phyloP scores from a whole-genome alignment of 306 rosid genomes.

The Prunus mume region DNA sequence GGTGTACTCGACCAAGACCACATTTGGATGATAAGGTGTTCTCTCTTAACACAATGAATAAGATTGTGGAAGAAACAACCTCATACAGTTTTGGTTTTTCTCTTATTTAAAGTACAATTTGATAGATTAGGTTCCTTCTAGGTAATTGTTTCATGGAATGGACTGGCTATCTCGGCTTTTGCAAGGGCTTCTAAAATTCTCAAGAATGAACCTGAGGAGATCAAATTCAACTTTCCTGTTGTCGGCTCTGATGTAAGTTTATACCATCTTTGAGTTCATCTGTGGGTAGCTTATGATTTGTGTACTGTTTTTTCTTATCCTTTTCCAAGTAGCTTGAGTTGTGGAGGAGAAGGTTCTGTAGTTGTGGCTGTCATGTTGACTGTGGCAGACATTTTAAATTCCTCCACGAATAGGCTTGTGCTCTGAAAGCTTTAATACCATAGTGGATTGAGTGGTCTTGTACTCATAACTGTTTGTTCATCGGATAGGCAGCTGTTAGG shows the following conservation, averaged over 20 bases:
- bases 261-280: constrained; percentile 9
- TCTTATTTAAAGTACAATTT: not conserved
- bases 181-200: constrained; percentile 93
- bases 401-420: too few relatives aligned
- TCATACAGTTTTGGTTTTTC: constrained; percentile 10
- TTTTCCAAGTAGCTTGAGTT: too few relatives aligned
- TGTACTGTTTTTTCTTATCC: too few relatives aligned
- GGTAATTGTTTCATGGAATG: constrained; percentile 98
- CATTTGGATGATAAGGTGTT: constrained; percentile 91
- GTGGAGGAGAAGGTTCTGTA: too few relatives aligned
- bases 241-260: constrained; percentile 72
- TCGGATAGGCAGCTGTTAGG: too few relatives aligned
- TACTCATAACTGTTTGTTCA: too few relatives aligned
- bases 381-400: too few relatives aligned
- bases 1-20: constrained; percentile 76
- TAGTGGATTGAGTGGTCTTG: too few relatives aligned
- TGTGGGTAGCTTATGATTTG: not conserved
- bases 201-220: constrained; percentile 51
- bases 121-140: constrained; percentile 36
- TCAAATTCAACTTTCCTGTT: constrained; percentile 76
- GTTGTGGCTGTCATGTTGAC: too few relatives aligned
- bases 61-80: not conserved
- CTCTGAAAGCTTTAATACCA: too few relatives aligned
- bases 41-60: constrained; percentile 10
- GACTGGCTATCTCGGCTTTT: constrained; percentile 80